phyloP scores from a whole-genome alignment of 345 rosid species.

The Mangifera indica region DNA sequence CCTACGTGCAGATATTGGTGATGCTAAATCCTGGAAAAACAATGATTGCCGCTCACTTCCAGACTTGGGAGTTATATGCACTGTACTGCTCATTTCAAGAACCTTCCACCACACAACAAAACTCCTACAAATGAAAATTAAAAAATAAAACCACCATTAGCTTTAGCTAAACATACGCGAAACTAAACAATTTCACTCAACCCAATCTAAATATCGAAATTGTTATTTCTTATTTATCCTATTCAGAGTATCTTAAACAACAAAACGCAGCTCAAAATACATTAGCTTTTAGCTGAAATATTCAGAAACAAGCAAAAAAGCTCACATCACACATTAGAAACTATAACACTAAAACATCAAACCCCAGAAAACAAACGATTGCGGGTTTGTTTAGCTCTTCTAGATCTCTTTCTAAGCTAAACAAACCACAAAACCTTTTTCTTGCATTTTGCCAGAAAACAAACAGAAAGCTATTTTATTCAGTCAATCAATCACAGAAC shows the following conservation, averaged over 20 bases:
- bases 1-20: constrained; percentile 74
- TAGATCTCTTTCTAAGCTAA: background rate
- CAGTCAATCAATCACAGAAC: background rate
- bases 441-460: constrained; percentile 7
- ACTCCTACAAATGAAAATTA: constrained; percentile 21
- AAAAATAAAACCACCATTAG: constrained; percentile 3
- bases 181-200: background rate
- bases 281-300: background rate
- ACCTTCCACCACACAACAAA: constrained; percentile 1
- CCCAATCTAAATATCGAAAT: background rate
- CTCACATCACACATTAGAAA: background rate
- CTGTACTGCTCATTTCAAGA: constrained; percentile 51
- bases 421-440: background rate
- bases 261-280: background rate
- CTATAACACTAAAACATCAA: background rate
- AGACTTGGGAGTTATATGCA: constrained; percentile 71
- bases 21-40: constrained; percentile 84
- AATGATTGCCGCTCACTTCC: constrained; percentile 83
- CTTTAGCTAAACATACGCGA: background rate
- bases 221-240: background rate
- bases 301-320: background rate
- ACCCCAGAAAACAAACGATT: no score
- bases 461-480: background rate
- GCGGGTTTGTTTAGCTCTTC: background rate
- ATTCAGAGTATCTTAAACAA: background rate